Evolutionary conservation across 768 basidiomycete genomes (phyloP).

Genomic region (Boletus rubescentipes): DNA sequence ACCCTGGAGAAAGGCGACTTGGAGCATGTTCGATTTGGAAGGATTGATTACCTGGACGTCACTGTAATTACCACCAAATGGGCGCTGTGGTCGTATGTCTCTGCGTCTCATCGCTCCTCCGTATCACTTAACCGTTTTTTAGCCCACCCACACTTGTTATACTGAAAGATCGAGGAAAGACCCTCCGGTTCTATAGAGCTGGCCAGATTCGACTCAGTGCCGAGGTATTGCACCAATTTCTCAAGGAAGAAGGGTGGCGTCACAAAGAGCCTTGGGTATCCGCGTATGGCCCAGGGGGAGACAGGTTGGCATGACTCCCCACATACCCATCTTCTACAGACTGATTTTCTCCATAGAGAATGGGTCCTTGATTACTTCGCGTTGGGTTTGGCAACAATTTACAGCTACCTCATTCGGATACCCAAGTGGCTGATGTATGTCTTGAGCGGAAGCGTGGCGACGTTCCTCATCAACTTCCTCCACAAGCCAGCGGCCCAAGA

Average conservation of each 20-base stretch:
- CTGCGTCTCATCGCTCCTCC: background rate
- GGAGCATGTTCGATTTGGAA: conserved; percentile 74
- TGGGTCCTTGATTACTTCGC: conserved; percentile 63
- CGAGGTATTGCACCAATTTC: conserved; percentile 62
- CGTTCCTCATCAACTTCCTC: conserved; percentile 63
- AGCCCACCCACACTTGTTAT: conserved; percentile 81
- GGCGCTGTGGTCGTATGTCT: conserved; percentile 76
- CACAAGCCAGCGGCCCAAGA: conserved; percentile 39
- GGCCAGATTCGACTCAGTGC: conserved; percentile 58
- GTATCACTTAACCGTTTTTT: background rate
- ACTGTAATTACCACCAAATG: conserved; percentile 83
- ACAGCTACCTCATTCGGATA: conserved; percentile 50
- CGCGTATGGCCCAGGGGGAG: conserved; percentile 73
- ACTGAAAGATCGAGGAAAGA: conserved; percentile 66
- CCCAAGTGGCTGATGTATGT: conserved; percentile 76
- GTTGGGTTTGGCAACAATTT: conserved; percentile 45
- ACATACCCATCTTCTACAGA: background rate
- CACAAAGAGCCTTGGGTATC: conserved; percentile 67
- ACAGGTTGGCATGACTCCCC: conserved; percentile 44
- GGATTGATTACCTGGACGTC: conserved; percentile 87
- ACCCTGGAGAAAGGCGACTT: conserved; percentile 59
- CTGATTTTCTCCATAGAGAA: conserved; percentile 48
- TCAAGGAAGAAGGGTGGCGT: conserved; percentile 63
- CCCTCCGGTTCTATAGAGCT: conserved; percentile 78
- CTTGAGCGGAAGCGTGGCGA: conserved; percentile 62